Conservation (phyloP, 495 filamentous ascomycete genomes). For the Chaetomidium leptoderma region DNA sequence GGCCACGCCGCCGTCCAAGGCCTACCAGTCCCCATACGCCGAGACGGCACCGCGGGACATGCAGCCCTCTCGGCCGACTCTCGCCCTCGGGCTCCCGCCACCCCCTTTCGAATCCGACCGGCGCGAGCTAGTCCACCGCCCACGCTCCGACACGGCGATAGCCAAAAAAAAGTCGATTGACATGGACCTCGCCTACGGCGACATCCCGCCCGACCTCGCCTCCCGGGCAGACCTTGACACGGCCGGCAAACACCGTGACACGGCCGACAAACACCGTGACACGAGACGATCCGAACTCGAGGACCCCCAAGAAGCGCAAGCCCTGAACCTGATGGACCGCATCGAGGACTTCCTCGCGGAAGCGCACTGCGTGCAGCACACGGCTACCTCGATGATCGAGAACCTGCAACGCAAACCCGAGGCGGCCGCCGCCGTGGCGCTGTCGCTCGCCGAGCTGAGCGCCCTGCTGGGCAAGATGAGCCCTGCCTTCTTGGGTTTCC, state of each 20-base stretch:
- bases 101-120: conserved; percentile 13
- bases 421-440: conserved; percentile 87
- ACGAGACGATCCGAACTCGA: conserved; percentile 22
- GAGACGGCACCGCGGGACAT: conserved; percentile 40
- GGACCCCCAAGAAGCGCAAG: conserved; percentile 52
- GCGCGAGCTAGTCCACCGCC: conserved; percentile 33
- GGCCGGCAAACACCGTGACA: too few species aligned
- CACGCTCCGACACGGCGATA: conserved; percentile 41
- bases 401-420: conserved; percentile 87
- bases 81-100: conserved; percentile 29
- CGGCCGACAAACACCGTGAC: neutral
- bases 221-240: conserved; percentile 41
- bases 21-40: conserved; percentile 42
- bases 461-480: conserved; percentile 77
- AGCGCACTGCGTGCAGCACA: conserved; percentile 80
- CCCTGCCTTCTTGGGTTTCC: conserved; percentile 64
- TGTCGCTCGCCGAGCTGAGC: conserved; percentile 88
- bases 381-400: conserved; percentile 76
- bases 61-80: conserved; percentile 35
- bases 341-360: conserved; percentile 74
- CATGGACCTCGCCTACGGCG: conserved; percentile 84
- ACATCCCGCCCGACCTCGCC: conserved; percentile 54
- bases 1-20: conserved; percentile 37
- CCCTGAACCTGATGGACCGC: conserved; percentile 60
- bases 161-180: conserved; percentile 61